These are phyloP conservation scores for Ascomycota sp. DNA, from an alignment of 2,329 filamentous ascomycete genomes.

Conservation along the genomic window DNA sequence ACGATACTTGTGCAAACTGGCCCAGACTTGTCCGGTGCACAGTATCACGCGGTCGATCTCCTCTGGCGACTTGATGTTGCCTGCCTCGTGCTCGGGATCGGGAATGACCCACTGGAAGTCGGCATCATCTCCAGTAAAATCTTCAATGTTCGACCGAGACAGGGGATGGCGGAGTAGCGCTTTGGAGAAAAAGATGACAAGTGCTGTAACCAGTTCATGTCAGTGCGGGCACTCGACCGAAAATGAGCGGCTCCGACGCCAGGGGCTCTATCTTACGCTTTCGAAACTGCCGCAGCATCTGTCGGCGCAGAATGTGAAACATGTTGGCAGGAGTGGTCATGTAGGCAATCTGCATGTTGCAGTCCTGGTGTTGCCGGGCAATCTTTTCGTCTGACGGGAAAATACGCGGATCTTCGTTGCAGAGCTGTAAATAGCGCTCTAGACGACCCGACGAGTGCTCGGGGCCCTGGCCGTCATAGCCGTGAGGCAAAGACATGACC, in stretches of 20 bases:
- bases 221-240: too few species aligned
- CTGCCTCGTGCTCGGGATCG: conserved; percentile 64
- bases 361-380: conserved; percentile 94
- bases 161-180: conserved; percentile 84
- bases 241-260: not conserved
- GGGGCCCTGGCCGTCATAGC: conserved; percentile 93
- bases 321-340: conserved; percentile 92
- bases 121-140: conserved; percentile 65
- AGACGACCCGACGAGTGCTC: conserved; percentile 96
- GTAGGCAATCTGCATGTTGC: conserved; percentile 97
- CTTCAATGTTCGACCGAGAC: conserved; percentile 72
- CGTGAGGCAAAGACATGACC: conserved; percentile 89
- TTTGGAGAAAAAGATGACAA: conserved; percentile 98
- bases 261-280: conserved; percentile 51
- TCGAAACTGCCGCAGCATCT: conserved; percentile 98
- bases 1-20: conserved; percentile 77
- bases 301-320: conserved; percentile 89
- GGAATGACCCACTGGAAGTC: conserved; percentile 95
- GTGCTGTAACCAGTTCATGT: conserved; percentile 35
- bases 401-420: conserved; percentile 88
- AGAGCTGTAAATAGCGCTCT: conserved; percentile 91
- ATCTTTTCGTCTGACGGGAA: conserved; percentile 81
- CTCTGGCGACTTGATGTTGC: conserved; percentile 55
- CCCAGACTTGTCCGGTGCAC: conserved; percentile 88
- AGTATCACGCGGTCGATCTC: conserved; percentile 88